Evolutionary conservation across 2,329 filamentous ascomycete species (phyloP).

Genomic region (Botrytis sinoallii): DNA sequence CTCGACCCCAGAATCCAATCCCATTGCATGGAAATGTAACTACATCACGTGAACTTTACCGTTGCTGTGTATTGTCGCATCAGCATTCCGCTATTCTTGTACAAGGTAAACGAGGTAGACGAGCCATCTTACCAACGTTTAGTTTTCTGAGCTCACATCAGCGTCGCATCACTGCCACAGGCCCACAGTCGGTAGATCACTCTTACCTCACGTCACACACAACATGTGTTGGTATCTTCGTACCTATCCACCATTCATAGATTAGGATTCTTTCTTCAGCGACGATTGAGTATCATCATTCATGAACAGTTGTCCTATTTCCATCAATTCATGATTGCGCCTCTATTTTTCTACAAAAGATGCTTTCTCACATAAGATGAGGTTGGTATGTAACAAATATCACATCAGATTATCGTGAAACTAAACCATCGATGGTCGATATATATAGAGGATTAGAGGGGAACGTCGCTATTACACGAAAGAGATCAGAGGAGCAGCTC

Average conservation of each 20-base stretch:
- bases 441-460: too few species aligned
- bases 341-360: too few species aligned
- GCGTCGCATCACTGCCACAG: neutral
- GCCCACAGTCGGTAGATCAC: neutral
- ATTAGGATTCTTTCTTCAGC: neutral
- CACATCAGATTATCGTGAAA: neutral
- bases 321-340: neutral
- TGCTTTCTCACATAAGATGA: neutral
- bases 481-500: neutral
- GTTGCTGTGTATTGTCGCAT: neutral
- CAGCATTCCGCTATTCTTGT: neutral
- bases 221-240: neutral
- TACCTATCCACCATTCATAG: neutral
- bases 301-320: neutral
- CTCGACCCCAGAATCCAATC: neutral
- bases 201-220: neutral
- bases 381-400: neutral
- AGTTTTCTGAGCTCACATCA: neutral
- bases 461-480: neutral
- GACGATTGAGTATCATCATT: neutral
- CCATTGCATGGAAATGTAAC: neutral
- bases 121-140: neutral
- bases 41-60: neutral
- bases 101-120: neutral
- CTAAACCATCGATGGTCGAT: neutral